Conservation (phyloP, 2,329 filamentous ascomycete species). For the Ceratocystis cubensis region DNA sequence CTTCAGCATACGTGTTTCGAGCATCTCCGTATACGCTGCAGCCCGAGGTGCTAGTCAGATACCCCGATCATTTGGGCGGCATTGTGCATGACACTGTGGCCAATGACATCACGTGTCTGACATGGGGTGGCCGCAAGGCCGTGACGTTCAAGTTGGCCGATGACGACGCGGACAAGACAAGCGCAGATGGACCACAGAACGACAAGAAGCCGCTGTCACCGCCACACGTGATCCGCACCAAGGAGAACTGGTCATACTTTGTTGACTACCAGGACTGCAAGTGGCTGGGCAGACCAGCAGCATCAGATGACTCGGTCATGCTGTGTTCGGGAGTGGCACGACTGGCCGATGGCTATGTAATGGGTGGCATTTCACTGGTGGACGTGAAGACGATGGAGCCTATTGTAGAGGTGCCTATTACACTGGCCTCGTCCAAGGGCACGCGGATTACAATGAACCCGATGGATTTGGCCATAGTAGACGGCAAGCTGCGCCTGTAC, state of each 20-base stretch:
- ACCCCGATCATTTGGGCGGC: conserved; percentile 36
- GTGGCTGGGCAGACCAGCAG: conserved; percentile 33
- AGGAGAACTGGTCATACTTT: conserved; percentile 33
- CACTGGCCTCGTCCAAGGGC: conserved; percentile 31
- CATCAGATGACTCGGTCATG: conserved; percentile 33
- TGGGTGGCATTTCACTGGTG: conserved; percentile 38
- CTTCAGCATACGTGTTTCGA: conserved; percentile 33
- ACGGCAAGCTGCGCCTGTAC: conserved; percentile 35
- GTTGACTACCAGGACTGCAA: conserved; percentile 43
- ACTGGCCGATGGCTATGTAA: conserved; percentile 24
- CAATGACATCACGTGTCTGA: conserved; percentile 31
- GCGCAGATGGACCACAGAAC: neutral
- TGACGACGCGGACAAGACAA: neutral
- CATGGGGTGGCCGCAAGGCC: conserved; percentile 36
- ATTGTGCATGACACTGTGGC: conserved; percentile 32
- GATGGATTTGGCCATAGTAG: conserved; percentile 34
- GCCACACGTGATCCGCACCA: conserved; percentile 21
- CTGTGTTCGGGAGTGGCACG: conserved; percentile 36
- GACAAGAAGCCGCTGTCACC: neutral
- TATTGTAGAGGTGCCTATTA: conserved; percentile 35
- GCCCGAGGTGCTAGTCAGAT: conserved; percentile 28
- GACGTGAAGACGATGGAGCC: conserved; percentile 35
- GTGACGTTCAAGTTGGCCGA: conserved; percentile 28
- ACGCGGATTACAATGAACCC: conserved; percentile 37
- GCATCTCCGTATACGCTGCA: conserved; percentile 30